These are phyloP conservation scores for Scheffersomyces stambukii DNA, from an alignment of 1,139 yeast species.

Conservation along the genomic window DNA sequence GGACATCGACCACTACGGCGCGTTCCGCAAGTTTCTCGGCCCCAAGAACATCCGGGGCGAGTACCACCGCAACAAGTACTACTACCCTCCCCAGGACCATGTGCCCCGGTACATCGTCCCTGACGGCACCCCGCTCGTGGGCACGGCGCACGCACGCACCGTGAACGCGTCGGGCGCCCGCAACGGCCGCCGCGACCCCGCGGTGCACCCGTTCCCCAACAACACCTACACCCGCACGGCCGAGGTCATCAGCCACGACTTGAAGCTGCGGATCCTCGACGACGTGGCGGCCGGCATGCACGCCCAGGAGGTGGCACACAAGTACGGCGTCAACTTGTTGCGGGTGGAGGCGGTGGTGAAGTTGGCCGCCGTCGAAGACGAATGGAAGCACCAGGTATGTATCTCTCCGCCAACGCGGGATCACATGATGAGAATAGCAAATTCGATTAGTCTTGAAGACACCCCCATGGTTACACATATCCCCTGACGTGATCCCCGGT, in stretches of 20 bases:
- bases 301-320: constrained; percentile 73
- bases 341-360: constrained; percentile 82
- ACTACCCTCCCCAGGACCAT: constrained; percentile 67
- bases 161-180: constrained; percentile 4
- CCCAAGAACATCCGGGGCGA: constrained; percentile 83
- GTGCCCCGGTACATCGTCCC: constrained; percentile 72
- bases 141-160: constrained; percentile 7
- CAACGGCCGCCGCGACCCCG: constrained; percentile 23
- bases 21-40: constrained; percentile 58
- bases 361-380: constrained; percentile 60
- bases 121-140: constrained; percentile 40
- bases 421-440: constrained; percentile 23
- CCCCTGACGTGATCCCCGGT: constrained; percentile 6
- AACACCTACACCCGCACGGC: constrained; percentile 72
- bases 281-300: constrained; percentile 49
- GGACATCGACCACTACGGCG: too few species aligned
- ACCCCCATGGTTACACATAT: constrained; percentile 49
- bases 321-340: constrained; percentile 75
- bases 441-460: constrained; percentile 86
- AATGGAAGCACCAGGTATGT: constrained; percentile 62
- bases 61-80: constrained; percentile 72
- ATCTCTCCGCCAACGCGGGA: constrained; percentile 6
- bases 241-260: constrained; percentile 49
- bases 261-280: constrained; percentile 61
- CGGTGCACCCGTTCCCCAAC: constrained; percentile 73